Base-by-base conservation (phyloP, 2,329 filamentous ascomycete species). In the Mycocentrospora acerina region DNA sequence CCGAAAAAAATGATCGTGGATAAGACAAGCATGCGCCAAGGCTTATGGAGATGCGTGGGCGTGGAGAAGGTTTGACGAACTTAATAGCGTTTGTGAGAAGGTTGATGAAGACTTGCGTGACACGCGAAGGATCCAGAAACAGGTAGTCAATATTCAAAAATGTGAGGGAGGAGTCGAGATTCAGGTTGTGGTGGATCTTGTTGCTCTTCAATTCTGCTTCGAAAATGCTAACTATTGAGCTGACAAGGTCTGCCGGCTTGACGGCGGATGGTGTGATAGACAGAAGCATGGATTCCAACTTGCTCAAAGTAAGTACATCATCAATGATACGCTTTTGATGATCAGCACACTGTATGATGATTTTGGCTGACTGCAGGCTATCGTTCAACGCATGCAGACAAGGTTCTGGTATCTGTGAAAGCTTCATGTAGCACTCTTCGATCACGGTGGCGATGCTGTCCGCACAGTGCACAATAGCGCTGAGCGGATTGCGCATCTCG, bases 61-160 rank as follows among this genome's bases (percentile, higher is more conserved):
- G 45, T 2, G 57, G 33, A 2, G 61, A 59, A 15, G 63, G 52
- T 26, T 70, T 67, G 1, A 71, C 72, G 34, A 70, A 70, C 18
- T 70, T 70, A 48, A 70, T 66, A 1, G 61, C 62, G 25, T 71
- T 70, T 2, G 85, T 89, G 13, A 91, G 70, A 3, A 91, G 71
- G 55, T 90, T 91, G 8, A 85, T 88, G 30, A 91, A 80, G 42
- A 95, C 89, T 57, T 95, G 90, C 0, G 71, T 64, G 8, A 74
- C 52, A 15, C 71, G 60, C 24, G 63, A 69, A 0, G 70, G 67
- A 40, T 74, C 72, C 0, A 74, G 48, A 14, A 68, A 57, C 3
- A 73, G 55, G 42, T 67, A 61, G 14, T 70, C 64, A 9, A 72
- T 57, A 4, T 48, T 48, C 6, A 73, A 47, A 4, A 62, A 43